Evolutionary conservation across 1,139 yeast species (phyloP).

Genomic region (Debaryomyces robertsiae): DNA sequence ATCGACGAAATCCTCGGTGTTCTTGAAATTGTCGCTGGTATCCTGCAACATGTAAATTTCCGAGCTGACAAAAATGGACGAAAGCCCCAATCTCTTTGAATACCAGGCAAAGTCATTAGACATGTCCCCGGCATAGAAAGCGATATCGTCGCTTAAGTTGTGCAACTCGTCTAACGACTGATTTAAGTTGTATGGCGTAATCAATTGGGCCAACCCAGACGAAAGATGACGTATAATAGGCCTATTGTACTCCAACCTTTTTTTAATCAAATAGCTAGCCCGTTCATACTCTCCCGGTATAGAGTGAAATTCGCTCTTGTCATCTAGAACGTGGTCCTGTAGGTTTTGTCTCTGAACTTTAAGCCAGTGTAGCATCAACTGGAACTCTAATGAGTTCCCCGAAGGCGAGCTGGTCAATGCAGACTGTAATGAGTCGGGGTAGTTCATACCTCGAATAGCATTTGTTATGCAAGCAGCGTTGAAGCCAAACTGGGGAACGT

Average conservation of each 20-base stretch:
- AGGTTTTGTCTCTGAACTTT: conserved; percentile 38
- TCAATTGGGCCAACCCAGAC: conserved; percentile 55
- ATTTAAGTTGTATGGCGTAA: conserved; percentile 54
- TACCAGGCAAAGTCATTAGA: conserved; percentile 94
- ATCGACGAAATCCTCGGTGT: conserved; percentile 67
- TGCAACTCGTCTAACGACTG: conserved; percentile 67
- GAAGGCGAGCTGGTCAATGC: conserved; percentile 43
- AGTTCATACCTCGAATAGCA: conserved; percentile 63
- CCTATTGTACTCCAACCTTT: conserved; percentile 64
- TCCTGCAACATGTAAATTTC: conserved; percentile 86
- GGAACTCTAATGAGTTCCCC: conserved; percentile 44
- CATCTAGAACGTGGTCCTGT: conserved; percentile 32
- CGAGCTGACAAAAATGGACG: conserved; percentile 68
- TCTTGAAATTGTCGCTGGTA: conserved; percentile 52
- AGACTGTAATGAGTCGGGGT: conserved; percentile 68
- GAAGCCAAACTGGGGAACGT: conserved; percentile 75
- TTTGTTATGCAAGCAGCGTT: conserved; percentile 57
- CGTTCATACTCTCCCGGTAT: conserved; percentile 57
- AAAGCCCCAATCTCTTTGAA: conserved; percentile 72
- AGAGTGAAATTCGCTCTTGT: conserved; percentile 28
- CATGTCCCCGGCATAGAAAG: conserved; percentile 76
- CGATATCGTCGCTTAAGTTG: conserved; percentile 78
- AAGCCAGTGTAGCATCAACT: conserved; percentile 49
- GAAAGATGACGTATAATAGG: conserved; percentile 50
- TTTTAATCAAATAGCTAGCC: conserved; percentile 54